These are phyloP conservation scores for Termitomyces sp. DNA, from an alignment of 768 basidiomycete species.

Conservation along the genomic window DNA sequence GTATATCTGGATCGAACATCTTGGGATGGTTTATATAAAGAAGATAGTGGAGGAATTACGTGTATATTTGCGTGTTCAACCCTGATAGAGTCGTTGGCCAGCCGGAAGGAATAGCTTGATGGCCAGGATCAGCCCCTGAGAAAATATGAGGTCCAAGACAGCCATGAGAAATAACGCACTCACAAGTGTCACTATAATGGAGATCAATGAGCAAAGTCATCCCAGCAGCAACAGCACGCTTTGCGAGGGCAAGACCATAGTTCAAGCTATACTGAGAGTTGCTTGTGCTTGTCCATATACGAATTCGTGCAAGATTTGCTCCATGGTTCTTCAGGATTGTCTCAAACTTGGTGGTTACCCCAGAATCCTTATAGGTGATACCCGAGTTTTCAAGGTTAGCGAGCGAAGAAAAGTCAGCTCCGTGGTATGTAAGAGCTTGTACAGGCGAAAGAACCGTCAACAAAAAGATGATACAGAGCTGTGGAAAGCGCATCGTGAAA, in stretches of 20 bases:
- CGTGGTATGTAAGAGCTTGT: conserved; percentile 41
- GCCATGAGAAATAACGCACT: conserved; percentile 11
- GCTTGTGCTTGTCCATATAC: conserved; percentile 60
- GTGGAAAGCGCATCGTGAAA: conserved; percentile 20
- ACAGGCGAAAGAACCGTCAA: conserved; percentile 18
- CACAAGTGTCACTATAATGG: conserved; percentile 64
- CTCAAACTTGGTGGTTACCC: conserved; percentile 37
- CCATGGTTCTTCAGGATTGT: conserved; percentile 50
- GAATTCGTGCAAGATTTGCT: conserved; percentile 51
- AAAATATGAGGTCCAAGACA: background rate
- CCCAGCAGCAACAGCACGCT: conserved; percentile 50
- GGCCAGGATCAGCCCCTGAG: conserved; percentile 60
- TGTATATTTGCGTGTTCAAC: conserved; percentile 54
- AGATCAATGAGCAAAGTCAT: conserved; percentile 52
- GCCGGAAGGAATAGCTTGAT: conserved; percentile 52
- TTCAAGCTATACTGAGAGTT: conserved; percentile 42
- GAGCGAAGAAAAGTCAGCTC: conserved; percentile 54
- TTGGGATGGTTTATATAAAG: background rate
- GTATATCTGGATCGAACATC: conserved; percentile 37
- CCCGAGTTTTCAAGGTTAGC: conserved; percentile 48
- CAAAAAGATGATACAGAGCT: conserved; percentile 13
- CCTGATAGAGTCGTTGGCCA: conserved; percentile 49
- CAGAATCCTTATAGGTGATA: conserved; percentile 36
- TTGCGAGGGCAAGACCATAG: conserved; percentile 49
- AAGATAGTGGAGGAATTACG: conserved; percentile 23